Evolutionary conservation across 179 eudicot species (phyloP), one percentile per base, ranked within the genome.

Genomic region (Silene coronaria): DNA sequence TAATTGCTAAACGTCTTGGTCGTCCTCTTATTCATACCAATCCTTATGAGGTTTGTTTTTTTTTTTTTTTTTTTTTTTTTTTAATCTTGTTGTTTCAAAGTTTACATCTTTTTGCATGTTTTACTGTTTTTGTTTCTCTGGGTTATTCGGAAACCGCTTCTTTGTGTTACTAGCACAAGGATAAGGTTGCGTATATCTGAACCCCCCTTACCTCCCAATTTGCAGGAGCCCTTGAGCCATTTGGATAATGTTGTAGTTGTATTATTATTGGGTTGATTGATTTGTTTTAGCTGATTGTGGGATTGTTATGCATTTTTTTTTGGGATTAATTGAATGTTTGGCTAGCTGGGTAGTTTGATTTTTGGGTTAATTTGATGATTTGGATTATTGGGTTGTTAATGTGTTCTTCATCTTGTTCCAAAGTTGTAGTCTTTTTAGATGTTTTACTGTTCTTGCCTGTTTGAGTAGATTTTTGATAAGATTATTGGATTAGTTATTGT

Each of bases 21-120:
- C 80, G 98, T 16, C 97, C 97, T 59, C 89, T 92, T 11, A 82
- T 94, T 66, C 78, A 94, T 0, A 94, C 97, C 64, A 94, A 86
- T 75, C 77, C 93, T 22, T 91, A 91, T 64, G 98, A 93, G 97
- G 98, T 91, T 21, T 12, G 45, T 0, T 2, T 1, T 38, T 67
- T 14, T 71, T 65, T 8, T 12, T 58, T 0, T 2, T 1, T 38
- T 67, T 12, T 58, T 0, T 2, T 1, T 38, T 67, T 14, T 71
- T 65, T 8, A 62, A 3, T 60, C 67, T 34, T 46, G 14, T 28
- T 48, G 0, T 24, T 42, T 65, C 11, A 26, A 36, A 51, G 42
- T 42, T 60, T 2, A 67, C 0, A 38, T 75, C 4, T 27, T 72
- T 46, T 24, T 61, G 1, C 5, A 2, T 7, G 3, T 21, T 38